These are phyloP conservation scores for Colletotrichum paranaense DNA, from an alignment of 2,329 filamentous ascomycete species.

Conservation along the genomic window DNA sequence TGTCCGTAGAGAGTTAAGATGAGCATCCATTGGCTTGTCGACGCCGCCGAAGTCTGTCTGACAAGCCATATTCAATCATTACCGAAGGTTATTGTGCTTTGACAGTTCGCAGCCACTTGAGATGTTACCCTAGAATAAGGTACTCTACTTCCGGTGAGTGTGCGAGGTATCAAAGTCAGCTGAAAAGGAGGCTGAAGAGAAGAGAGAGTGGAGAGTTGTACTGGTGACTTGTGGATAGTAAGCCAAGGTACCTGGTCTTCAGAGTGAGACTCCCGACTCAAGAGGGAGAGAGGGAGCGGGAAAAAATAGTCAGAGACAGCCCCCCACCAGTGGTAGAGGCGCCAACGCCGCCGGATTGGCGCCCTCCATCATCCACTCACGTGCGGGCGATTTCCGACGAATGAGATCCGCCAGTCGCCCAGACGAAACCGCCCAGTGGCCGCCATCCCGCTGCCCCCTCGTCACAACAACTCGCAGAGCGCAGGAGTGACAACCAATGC, in stretches of 20 bases:
- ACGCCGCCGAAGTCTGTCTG: not conserved
- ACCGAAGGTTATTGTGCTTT: not conserved
- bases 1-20: not conserved
- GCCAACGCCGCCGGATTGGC: slow-evolving; percentile 18
- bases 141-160: not conserved
- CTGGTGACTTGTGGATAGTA: no score
- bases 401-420: slow-evolving; percentile 13
- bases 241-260: not conserved
- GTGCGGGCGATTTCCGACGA: slow-evolving; percentile 14
- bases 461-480: slow-evolving; percentile 5
- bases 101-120: not conserved
- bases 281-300: not conserved
- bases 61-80: not conserved
- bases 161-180: not conserved
- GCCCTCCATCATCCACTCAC: slow-evolving; percentile 21
- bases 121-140: not conserved
- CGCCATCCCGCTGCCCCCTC: slow-evolving; percentile 10
- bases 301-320: not conserved
- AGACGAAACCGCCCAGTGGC: slow-evolving; percentile 20
- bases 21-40: not conserved
- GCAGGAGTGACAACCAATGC: not conserved
- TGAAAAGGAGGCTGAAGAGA: not conserved
- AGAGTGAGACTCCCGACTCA: not conserved
- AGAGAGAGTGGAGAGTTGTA: not conserved
- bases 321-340: slow-evolving; percentile 2